Conservation (phyloP, 1,139 yeast genomes). For the Eremothecium coryli region DNA sequence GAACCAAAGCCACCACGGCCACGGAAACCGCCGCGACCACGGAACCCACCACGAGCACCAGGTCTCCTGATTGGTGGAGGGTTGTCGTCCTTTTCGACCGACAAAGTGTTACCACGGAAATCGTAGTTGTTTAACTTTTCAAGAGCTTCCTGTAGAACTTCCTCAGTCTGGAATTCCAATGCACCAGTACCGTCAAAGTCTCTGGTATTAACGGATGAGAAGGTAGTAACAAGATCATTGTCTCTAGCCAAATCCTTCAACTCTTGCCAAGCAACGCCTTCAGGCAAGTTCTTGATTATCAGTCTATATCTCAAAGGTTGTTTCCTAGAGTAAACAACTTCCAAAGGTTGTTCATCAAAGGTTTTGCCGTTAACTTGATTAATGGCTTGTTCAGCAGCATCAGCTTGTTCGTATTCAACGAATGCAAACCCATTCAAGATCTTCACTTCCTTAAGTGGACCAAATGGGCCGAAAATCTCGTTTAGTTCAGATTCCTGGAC, state of each 20-base stretch:
- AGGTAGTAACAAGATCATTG: conserved; percentile 55
- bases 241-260: conserved; percentile 73
- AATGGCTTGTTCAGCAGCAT: conserved; percentile 57
- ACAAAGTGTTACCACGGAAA: conserved; percentile 54
- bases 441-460: conserved; percentile 58
- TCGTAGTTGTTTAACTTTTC: conserved; percentile 62
- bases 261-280: conserved; percentile 77
- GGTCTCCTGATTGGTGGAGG: conserved; percentile 62
- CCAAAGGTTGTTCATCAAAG: conserved; percentile 55
- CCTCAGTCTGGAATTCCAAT: conserved; percentile 68
- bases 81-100: conserved; percentile 72
- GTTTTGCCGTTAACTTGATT: conserved; percentile 49
- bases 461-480: conserved; percentile 56
- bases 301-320: conserved; percentile 66
- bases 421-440: conserved; percentile 71
- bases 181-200: conserved; percentile 68
- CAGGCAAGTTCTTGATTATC: conserved; percentile 59
- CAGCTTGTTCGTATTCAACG: conserved; percentile 58
- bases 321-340: conserved; percentile 61
- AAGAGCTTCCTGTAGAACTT: conserved; percentile 62
- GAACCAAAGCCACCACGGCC: conserved; percentile 35
- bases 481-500: conserved; percentile 48
- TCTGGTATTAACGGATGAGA: conserved; percentile 59
- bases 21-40: conserved; percentile 38
- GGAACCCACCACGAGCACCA: conserved; percentile 38